Evolutionary conservation across 257 asterid genomes (phyloP).

Genomic region (Mentha longifolia): DNA sequence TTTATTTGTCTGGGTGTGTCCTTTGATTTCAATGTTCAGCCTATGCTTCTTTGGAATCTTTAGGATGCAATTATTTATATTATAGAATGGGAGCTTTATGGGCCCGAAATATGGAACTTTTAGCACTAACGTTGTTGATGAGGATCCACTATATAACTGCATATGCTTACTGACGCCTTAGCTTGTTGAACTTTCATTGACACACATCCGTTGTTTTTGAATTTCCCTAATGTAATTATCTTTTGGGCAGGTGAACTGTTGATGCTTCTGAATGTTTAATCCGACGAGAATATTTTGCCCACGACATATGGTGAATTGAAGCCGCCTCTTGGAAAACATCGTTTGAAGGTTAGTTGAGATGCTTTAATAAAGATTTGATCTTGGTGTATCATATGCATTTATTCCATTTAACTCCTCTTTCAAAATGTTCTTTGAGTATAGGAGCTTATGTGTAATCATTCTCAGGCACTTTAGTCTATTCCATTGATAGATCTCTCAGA

Average conservation of each 20-base stretch:
- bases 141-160: conserved; percentile 10
- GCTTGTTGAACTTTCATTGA: not conserved
- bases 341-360: conserved; percentile 72
- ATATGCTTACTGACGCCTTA: not conserved
- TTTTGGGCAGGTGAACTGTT: conserved; percentile 73
- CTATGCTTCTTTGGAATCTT: conserved; percentile 12
- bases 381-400: not conserved
- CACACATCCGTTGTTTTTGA: conserved; percentile 8
- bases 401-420: not conserved
- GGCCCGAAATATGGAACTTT: conserved; percentile 18
- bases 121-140: conserved; percentile 7
- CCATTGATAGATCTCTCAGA: conserved; percentile 6
- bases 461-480: not conserved
- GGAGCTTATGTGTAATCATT: conserved; percentile 18
- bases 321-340: conserved; percentile 99
- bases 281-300: conserved; percentile 73
- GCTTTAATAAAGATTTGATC: conserved; percentile 13
- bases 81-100: not conserved
- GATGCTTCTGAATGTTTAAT: conserved; percentile 69
- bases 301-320: conserved; percentile 91
- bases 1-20: not conserved
- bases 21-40: conserved; percentile 17
- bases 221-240: conserved; percentile 14
- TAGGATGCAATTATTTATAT: conserved; percentile 3
- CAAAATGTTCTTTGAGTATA: conserved; percentile 9